Evolutionary conservation across 176 grass and related monocot species (phyloP).

Genomic region (Lolium multiflorum): DNA sequence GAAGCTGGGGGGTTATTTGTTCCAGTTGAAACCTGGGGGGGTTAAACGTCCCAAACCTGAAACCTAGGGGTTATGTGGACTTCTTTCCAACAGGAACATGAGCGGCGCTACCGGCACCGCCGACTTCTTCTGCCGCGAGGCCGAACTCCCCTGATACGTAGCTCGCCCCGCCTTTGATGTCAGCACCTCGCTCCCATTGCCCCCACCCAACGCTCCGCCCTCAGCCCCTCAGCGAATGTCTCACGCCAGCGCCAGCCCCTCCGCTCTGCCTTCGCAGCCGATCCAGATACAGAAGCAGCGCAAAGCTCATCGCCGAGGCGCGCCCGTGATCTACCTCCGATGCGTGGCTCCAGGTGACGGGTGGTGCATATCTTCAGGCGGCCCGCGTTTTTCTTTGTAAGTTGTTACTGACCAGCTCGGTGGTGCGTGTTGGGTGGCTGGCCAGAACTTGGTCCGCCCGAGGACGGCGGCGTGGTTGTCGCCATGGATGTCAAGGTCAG

Average conservation of each 20-base stretch:
- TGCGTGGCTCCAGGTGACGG: constrained; percentile 63
- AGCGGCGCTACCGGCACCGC: constrained; percentile 44
- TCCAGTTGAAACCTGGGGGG: too few species aligned
- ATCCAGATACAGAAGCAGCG: constrained; percentile 81
- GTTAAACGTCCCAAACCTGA: too few species aligned
- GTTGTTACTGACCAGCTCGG: background rate
- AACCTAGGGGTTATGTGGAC: too few species aligned
- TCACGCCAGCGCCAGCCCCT: background rate
- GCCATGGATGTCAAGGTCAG: constrained; percentile 55
- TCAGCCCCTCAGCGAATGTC: background rate
- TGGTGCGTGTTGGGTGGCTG: constrained; percentile 47
- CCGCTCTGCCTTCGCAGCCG: constrained; percentile 42
- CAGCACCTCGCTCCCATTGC: background rate
- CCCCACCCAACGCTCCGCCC: background rate
- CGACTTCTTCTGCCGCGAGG: constrained; percentile 83
- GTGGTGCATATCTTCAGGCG: background rate
- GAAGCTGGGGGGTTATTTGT: too few species aligned
- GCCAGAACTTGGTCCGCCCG: constrained; percentile 67
- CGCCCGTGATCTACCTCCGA: constrained; percentile 52
- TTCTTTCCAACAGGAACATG: constrained; percentile 32
- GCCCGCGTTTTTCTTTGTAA: background rate
- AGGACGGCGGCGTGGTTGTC: constrained; percentile 58
- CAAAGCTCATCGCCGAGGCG: constrained; percentile 52
- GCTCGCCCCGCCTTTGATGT: constrained; percentile 70
- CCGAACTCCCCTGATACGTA: constrained; percentile 65